These are phyloP conservation scores for Cordyceps fumosorosea DNA, from an alignment of 2,329 filamentous ascomycete species.

Conservation along the genomic window DNA sequence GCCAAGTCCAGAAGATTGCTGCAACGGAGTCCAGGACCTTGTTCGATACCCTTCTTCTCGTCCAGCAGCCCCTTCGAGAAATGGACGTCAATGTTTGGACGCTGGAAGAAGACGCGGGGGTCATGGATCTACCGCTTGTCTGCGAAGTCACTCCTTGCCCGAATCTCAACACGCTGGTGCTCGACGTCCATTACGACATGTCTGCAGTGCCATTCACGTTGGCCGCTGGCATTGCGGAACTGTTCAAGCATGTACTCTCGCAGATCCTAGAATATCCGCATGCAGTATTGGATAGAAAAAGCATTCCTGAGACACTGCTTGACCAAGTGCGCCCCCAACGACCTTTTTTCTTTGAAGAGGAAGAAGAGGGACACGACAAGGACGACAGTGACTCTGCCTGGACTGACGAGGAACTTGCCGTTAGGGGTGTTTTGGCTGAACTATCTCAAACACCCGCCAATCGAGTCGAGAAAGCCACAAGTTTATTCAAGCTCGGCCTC, in stretches of 20 bases:
- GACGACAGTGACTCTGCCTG: slow-evolving; percentile 10
- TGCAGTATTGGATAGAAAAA: slow-evolving; percentile 15
- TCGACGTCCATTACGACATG: slow-evolving; percentile 59
- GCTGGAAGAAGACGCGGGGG: slow-evolving; percentile 48
- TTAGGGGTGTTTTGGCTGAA: slow-evolving; percentile 51
- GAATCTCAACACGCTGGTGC: slow-evolving; percentile 42
- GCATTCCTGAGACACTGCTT: slow-evolving; percentile 19
- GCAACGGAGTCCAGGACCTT: slow-evolving; percentile 41
- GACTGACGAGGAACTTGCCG: slow-evolving; percentile 21
- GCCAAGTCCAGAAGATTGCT: slow-evolving; percentile 56
- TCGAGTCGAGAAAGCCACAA: slow-evolving; percentile 53
- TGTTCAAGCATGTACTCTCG: slow-evolving; percentile 26
- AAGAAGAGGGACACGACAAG: slow-evolving; percentile 11
- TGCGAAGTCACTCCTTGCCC: slow-evolving; percentile 62
- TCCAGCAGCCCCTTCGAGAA: slow-evolving; percentile 59
- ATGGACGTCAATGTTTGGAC: slow-evolving; percentile 52
- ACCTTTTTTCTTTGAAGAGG: slow-evolving; percentile 19
- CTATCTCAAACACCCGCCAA: slow-evolving; percentile 47
- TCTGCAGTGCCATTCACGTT: slow-evolving; percentile 27
- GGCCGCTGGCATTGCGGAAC: slow-evolving; percentile 23
- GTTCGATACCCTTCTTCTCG: slow-evolving; percentile 74
- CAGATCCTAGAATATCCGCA: slow-evolving; percentile 23
- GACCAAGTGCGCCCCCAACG: slow-evolving; percentile 15
- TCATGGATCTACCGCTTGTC: slow-evolving; percentile 71
- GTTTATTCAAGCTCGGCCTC: slow-evolving; percentile 81